Percentiles rank a stretch among this genome's conserved stretches.
Evolutionary conservation across 1,139 yeast genomes (phyloP).

Genomic region (Debaryomyces coudertii): DNA sequence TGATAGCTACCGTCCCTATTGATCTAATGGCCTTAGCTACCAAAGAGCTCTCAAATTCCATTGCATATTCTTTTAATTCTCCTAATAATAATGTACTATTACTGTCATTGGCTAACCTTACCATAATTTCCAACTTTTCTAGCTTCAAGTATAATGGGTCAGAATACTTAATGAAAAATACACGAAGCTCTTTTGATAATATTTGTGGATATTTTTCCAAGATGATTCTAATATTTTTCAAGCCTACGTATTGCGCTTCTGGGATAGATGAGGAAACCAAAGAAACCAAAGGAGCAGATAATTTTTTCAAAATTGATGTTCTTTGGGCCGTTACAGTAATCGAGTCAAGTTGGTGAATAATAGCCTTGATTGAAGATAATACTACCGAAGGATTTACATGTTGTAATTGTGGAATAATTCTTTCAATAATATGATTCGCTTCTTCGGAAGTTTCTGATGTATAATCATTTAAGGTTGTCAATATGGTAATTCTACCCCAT

Average conservation of each 20-base stretch:
- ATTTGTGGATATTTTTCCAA: slow-evolving; percentile 86
- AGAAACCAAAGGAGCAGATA: slow-evolving; percentile 92
- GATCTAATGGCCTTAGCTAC: slow-evolving; percentile 82
- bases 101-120: slow-evolving; percentile 72
- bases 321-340: slow-evolving; percentile 39
- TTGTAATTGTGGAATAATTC: slow-evolving; percentile 93
- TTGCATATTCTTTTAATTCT: slow-evolving; percentile 89
- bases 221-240: slow-evolving; percentile 87
- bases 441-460: slow-evolving; percentile 58
- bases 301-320: slow-evolving; percentile 60
- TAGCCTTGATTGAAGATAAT: slow-evolving; percentile 80
- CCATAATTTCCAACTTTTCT: slow-evolving; percentile 90
- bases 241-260: slow-evolving; percentile 94
- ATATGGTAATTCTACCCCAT: slow-evolving; percentile 95
- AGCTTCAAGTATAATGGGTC: slow-evolving; percentile 93
- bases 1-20: slow-evolving; percentile 87
- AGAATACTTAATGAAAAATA: slow-evolving; percentile 89
- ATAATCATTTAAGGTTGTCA: slow-evolving; percentile 80
- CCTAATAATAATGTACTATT: slow-evolving; percentile 74
- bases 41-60: slow-evolving; percentile 92
- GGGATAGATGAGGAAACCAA: slow-evolving; percentile 82
- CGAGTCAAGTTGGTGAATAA: slow-evolving; percentile 69
- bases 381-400: slow-evolving; percentile 98
- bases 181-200: slow-evolving; percentile 78
- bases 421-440: slow-evolving; percentile 83